Evolutionary conservation across 306 rosid genomes (phyloP), one percentile per base, ranked within the genome.

Genomic region (Lathyrus tuberosus): DNA sequence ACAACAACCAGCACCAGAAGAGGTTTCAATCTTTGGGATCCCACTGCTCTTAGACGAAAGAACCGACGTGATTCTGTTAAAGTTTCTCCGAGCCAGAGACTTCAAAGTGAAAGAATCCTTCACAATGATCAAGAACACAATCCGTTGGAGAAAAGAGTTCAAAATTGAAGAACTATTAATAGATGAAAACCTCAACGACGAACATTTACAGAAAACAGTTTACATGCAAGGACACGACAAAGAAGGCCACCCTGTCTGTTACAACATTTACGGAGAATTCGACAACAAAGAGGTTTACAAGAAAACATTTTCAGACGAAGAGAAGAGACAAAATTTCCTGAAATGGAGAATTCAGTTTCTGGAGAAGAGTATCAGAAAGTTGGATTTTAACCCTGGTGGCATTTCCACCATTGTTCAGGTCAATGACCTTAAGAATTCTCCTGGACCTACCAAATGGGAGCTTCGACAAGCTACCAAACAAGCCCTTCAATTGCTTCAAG

Each of bases 221-320:
- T 88, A 75, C 75, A 85, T 85, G 91, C 82, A 82, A 44, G 94
- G 96, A 1, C 72, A 58, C 0, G 88, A 84, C 22, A 88, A 82
- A 72, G 91, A 79, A 65, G 88, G 96, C 1, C 91, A 90, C 58
- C 96, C 94, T 0, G 88, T 90, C n/a, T 87, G 93, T 69, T 90
- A 90, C 40, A 90, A 83, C 20, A 69, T 80, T 5, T 90, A 84
- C 30, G 92, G 92, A 0, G 85, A 82, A 59, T 86, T 87, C 17
- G 85, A 80, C 74, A 76, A 77, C 60, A 88, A 83, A 57, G 89
- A 79, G 64, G 52, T 87, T 0, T 90, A 87, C 22, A 86, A 87
- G 84, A 86, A 84, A 43, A 74, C 83, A 0, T 80, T 90, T 20
- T 81, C 89, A 0, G 88, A 81, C 18, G 96, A 85, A 68, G 88